Percentiles rank a stretch among this genome's conserved stretches.
These are phyloP conservation scores for Teratosphaeria epicoccoides DNA, from an alignment of 2,329 filamentous ascomycete species.

Conservation along the genomic window DNA sequence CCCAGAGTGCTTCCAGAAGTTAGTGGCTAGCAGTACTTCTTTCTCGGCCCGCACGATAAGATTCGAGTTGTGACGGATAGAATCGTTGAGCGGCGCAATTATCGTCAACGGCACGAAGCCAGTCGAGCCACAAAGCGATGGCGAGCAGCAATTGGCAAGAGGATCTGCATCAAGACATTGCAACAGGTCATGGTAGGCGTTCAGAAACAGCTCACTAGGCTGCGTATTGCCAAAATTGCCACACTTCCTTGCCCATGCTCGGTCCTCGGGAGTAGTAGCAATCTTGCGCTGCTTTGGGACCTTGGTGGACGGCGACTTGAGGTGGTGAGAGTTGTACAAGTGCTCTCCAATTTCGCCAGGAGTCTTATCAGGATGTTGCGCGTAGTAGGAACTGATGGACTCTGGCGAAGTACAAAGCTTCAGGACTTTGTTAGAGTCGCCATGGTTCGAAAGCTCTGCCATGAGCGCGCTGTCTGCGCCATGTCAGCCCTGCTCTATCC, in stretches of 20 bases:
- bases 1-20: slow-evolving; percentile 62
- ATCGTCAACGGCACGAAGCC: slow-evolving; percentile 60
- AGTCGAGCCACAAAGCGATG: slow-evolving; percentile 48
- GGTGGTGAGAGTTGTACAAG: slow-evolving; percentile 18
- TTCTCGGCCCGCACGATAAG: slow-evolving; percentile 61
- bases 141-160: slow-evolving; percentile 45
- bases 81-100: slow-evolving; percentile 58
- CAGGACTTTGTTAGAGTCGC: background rate
- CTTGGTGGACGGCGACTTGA: slow-evolving; percentile 12
- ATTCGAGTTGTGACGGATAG: slow-evolving; percentile 65
- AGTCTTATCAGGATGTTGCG: slow-evolving; percentile 14
- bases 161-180: slow-evolving; percentile 44
- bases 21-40: slow-evolving; percentile 65
- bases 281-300: slow-evolving; percentile 6
- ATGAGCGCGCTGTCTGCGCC: background rate
- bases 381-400: slow-evolving; percentile 18
- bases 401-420: slow-evolving; percentile 10
- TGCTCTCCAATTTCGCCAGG: slow-evolving; percentile 17
- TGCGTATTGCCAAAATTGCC: slow-evolving; percentile 55
- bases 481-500: background rate
- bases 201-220: slow-evolving; percentile 59
- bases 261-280: slow-evolving; percentile 28
- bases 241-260: slow-evolving; percentile 48
- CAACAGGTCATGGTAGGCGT: slow-evolving; percentile 56
- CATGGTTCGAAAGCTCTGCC: background rate